Conservation (phyloP, 2,329 filamentous ascomycete genomes). For the Alternaria sp. region DNA sequence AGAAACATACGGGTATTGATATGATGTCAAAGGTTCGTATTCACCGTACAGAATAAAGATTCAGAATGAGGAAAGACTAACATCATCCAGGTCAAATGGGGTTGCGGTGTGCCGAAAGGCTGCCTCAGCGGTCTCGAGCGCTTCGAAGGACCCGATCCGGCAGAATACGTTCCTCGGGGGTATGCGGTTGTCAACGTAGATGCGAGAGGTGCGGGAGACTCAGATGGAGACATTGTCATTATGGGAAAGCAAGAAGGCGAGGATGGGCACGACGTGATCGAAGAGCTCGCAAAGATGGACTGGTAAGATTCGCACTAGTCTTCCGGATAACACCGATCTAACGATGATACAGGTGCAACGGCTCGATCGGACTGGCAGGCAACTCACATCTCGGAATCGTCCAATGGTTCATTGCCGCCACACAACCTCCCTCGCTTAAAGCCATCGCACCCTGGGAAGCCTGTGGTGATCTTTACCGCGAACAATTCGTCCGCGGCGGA, state of each 20-base stretch:
- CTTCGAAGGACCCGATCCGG: conserved; percentile 52
- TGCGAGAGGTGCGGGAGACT: conserved; percentile 32
- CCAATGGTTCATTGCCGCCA: conserved; percentile 52
- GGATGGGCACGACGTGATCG: conserved; percentile 55
- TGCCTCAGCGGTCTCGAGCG: conserved; percentile 40
- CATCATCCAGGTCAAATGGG: background rate
- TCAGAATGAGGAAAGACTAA: background rate
- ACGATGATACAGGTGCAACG: conserved; percentile 34
- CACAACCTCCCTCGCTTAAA: conserved; percentile 50
- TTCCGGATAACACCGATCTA: background rate
- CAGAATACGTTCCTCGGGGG: conserved; percentile 36
- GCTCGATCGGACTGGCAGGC: conserved; percentile 44
- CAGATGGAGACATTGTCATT: conserved; percentile 35
- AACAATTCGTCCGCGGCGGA: conserved; percentile 21
- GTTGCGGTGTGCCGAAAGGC: conserved; percentile 6
- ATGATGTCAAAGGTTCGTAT: conserved; percentile 6
- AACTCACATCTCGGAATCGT: conserved; percentile 52
- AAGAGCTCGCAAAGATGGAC: conserved; percentile 47
- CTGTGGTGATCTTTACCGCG: conserved; percentile 33
- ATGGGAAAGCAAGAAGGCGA: conserved; percentile 38
- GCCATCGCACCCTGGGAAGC: conserved; percentile 58
- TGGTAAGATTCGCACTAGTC: conserved; percentile 46
- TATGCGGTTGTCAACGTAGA: conserved; percentile 44
- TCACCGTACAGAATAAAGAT: background rate
- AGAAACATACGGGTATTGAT: conserved; percentile 26